phyloP scores from a whole-genome alignment of 345 rosid species.

The Ceriops decandra region DNA sequence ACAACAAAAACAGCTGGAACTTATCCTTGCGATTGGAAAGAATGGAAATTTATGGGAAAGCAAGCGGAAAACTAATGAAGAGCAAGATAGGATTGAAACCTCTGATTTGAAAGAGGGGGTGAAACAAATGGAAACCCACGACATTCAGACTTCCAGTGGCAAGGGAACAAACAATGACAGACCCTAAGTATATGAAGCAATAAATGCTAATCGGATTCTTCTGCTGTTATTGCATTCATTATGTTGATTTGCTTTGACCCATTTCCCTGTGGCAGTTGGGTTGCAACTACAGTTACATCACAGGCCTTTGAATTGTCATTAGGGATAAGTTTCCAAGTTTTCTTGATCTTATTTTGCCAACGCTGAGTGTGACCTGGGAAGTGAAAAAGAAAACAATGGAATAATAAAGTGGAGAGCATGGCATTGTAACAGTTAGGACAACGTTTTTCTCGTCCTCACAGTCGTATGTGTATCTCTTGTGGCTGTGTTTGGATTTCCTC shows the following conservation, averaged over 20 bases:
- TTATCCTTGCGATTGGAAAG: conserved; percentile 73
- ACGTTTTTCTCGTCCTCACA: conserved; percentile 3
- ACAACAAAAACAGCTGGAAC: conserved; percentile 82
- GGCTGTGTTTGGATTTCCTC: not conserved
- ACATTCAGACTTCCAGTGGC: conserved; percentile 26
- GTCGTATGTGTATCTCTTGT: conserved; percentile 11
- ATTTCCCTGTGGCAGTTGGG: not conserved
- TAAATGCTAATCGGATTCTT: conserved; percentile 2
- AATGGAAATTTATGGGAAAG: conserved; percentile 55
- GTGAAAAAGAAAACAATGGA: not conserved
- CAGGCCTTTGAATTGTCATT: not conserved
- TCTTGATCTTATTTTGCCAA: conserved; percentile 13
- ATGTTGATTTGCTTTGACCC: conserved; percentile 8
- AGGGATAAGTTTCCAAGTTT: not conserved
- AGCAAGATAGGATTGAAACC: conserved; percentile 28
- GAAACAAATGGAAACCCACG: conserved; percentile 31
- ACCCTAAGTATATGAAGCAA: conserved; percentile 23
- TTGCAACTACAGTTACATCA: not conserved
- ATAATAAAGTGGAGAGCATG: conserved; percentile 9
- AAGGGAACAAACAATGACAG: conserved; percentile 26
- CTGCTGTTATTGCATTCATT: not conserved
- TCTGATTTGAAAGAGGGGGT: conserved; percentile 22
- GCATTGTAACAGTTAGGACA: conserved; percentile 9
- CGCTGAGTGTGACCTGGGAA: conserved; percentile 6
- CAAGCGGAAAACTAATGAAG: conserved; percentile 27